Percentiles rank a stretch among this genome's conserved stretches.
Evolutionary conservation across 345 rosid species (phyloP).

Genomic region (Balakata baccata): DNA sequence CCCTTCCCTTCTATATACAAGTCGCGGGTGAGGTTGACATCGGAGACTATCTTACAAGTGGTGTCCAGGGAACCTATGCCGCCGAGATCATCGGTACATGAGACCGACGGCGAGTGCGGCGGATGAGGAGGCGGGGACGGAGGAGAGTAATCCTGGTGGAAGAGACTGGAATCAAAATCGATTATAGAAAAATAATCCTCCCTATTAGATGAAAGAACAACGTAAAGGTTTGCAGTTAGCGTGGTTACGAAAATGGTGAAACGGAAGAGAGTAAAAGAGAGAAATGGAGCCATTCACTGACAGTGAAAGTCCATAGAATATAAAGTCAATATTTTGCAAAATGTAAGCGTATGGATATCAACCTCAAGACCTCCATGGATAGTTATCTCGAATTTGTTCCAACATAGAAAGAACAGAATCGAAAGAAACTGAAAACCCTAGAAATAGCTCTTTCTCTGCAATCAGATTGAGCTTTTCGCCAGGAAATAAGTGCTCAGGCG

Average conservation of each 20-base stretch:
- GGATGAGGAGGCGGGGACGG: slow-evolving; percentile 98
- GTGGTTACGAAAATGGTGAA: not conserved
- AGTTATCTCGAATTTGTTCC: slow-evolving; percentile 4
- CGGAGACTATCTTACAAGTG: slow-evolving; percentile 76
- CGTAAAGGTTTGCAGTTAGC: slow-evolving; percentile 4
- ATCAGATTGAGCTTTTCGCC: slow-evolving; percentile 11
- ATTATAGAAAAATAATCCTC: slow-evolving; percentile 37
- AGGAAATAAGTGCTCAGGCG: slow-evolving; percentile 10
- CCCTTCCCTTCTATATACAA: slow-evolving; percentile 88
- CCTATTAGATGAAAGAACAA: not conserved
- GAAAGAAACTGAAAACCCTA: slow-evolving; percentile 38
- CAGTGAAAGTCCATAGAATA: slow-evolving; percentile 52
- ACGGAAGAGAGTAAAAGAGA: slow-evolving; percentile 5
- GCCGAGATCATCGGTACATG: slow-evolving; percentile 84
- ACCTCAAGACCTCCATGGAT: slow-evolving; percentile 28
- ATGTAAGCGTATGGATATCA: slow-evolving; percentile 23
- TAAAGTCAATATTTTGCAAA: slow-evolving; percentile 34
- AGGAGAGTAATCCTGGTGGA: slow-evolving; percentile 91
- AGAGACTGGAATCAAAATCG: slow-evolving; percentile 45
- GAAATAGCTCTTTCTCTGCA: slow-evolving; percentile 24
- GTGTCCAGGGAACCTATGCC: slow-evolving; percentile 84
- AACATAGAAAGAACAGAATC: not conserved
- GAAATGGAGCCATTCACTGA: slow-evolving; percentile 28
- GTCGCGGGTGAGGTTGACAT: slow-evolving; percentile 77
- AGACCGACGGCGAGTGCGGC: slow-evolving; percentile 84